A percentile compares a stretch with the other conserved stretches of the same genome.
These are phyloP conservation scores for Leccinum rimulosum DNA, from an alignment of 768 basidiomycete genomes.

Conservation along the genomic window DNA sequence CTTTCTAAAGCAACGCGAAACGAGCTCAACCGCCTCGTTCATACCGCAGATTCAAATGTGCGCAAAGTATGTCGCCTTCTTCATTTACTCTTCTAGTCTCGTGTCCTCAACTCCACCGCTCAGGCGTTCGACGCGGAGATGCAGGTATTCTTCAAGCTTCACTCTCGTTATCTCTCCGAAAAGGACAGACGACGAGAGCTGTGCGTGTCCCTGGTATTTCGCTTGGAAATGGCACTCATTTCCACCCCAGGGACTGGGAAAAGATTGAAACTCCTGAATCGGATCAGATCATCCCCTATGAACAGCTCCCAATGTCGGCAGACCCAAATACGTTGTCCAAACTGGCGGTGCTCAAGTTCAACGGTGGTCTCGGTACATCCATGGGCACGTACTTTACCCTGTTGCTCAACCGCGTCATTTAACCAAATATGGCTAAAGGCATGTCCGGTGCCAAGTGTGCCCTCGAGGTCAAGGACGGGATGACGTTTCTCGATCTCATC, in stretches of 20 bases:
- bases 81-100: constrained; percentile 35
- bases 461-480: constrained; percentile 94
- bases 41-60: constrained; percentile 49
- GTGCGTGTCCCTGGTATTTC: constrained; percentile 43
- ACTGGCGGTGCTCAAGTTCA: constrained; percentile 93
- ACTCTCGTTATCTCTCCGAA: constrained; percentile 91
- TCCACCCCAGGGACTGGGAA: constrained; percentile 70
- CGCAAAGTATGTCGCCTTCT: constrained; percentile 49
- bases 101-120: constrained; percentile 32
- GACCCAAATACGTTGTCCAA: constrained; percentile 78
- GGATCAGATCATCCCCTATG: constrained; percentile 85
- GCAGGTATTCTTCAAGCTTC: constrained; percentile 94
- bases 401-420: not conserved
- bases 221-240: constrained; percentile 8
- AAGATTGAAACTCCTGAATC: constrained; percentile 83
- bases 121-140: constrained; percentile 86
- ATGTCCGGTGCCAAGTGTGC: constrained; percentile 89
- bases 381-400: constrained; percentile 56
- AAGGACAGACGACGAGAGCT: constrained; percentile 84
- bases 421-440: constrained; percentile 37
- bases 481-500: constrained; percentile 95
- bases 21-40: constrained; percentile 67
- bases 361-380: constrained; percentile 89
- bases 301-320: constrained; percentile 56
- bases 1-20: constrained; percentile 55